Evolutionary conservation across 2,329 filamentous ascomycete species (phyloP).

Genomic region (Fusarium zealandicum): DNA sequence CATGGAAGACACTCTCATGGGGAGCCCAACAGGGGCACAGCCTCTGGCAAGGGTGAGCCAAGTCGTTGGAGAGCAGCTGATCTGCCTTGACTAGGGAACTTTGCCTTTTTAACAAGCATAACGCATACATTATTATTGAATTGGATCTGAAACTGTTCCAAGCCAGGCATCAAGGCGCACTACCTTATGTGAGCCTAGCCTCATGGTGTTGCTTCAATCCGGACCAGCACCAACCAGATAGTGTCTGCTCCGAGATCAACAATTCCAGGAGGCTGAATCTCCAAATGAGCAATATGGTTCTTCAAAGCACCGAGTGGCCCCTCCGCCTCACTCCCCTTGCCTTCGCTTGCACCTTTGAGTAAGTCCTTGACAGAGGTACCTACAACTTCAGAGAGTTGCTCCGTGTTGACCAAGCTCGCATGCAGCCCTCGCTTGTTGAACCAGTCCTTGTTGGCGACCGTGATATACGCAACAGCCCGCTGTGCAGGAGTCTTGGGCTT

Average conservation of each 20-base stretch:
- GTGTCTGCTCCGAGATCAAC: slow-evolving; percentile 42
- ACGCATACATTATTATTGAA: too few relatives aligned
- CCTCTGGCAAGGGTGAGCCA: too few relatives aligned
- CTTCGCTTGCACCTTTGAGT: slow-evolving; percentile 47
- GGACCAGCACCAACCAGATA: slow-evolving; percentile 48
- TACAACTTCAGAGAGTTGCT: slow-evolving; percentile 41
- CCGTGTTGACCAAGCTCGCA: slow-evolving; percentile 47
- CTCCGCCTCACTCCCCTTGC: slow-evolving; percentile 26
- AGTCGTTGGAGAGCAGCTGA: too few relatives aligned
- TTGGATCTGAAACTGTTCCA: too few relatives aligned
- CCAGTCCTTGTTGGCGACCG: slow-evolving; percentile 55
- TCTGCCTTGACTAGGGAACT: too few relatives aligned
- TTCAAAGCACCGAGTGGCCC: slow-evolving; percentile 39
- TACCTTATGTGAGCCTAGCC: neutral
- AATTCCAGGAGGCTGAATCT: slow-evolving; percentile 36
- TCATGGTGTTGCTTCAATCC: slow-evolving; percentile 3
- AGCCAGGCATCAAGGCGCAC: too few relatives aligned
- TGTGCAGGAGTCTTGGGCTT: slow-evolving; percentile 52
- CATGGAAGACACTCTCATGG: too few relatives aligned
- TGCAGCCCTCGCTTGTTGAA: slow-evolving; percentile 49
- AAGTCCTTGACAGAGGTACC: slow-evolving; percentile 48
- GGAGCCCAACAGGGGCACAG: too few relatives aligned
- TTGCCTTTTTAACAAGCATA: too few relatives aligned
- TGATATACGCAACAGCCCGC: slow-evolving; percentile 51
- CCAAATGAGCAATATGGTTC: slow-evolving; percentile 41